phyloP scores from a whole-genome alignment of 2,329 filamentous ascomycete genomes.

The Aspergillus vadensis region DNA sequence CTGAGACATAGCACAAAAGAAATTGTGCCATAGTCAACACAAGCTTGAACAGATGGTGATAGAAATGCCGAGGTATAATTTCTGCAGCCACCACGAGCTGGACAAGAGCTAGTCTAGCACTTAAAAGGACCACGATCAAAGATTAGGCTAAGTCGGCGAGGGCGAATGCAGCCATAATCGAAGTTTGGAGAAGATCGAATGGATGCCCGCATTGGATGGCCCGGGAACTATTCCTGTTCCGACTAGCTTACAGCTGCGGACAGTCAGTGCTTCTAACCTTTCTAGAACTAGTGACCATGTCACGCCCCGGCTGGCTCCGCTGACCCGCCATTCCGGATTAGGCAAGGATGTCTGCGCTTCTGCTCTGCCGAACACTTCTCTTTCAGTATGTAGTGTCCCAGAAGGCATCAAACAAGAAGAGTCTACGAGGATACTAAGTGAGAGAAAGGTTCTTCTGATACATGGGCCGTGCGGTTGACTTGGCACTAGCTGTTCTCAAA shows the following conservation, averaged over 20 bases:
- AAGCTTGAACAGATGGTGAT: neutral
- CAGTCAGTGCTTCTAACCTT: neutral
- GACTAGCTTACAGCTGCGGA: neutral
- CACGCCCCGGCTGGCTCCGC: neutral
- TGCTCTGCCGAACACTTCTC: neutral
- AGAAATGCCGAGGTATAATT: neutral
- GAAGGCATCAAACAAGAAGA: no score
- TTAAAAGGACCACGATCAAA: neutral
- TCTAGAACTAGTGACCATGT: neutral
- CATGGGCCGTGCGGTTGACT: no score
- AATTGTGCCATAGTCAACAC: neutral
- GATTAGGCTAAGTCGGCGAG: neutral
- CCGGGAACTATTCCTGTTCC: neutral
- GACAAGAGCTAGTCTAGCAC: neutral
- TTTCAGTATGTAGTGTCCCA: neutral
- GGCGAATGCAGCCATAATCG: neutral
- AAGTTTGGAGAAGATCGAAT: neutral
- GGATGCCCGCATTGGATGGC: neutral
- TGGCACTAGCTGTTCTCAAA: no score
- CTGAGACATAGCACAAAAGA: neutral
- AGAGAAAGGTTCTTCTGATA: no score
- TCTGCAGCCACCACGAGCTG: neutral
- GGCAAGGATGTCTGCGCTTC: neutral
- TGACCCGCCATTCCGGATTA: neutral
- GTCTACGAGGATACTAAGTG: no score